A percentile compares a stretch with the other conserved stretches of the same genome.
Conservation (phyloP, 331 rosid genomes). For the Stylosanthes scabra region DNA sequence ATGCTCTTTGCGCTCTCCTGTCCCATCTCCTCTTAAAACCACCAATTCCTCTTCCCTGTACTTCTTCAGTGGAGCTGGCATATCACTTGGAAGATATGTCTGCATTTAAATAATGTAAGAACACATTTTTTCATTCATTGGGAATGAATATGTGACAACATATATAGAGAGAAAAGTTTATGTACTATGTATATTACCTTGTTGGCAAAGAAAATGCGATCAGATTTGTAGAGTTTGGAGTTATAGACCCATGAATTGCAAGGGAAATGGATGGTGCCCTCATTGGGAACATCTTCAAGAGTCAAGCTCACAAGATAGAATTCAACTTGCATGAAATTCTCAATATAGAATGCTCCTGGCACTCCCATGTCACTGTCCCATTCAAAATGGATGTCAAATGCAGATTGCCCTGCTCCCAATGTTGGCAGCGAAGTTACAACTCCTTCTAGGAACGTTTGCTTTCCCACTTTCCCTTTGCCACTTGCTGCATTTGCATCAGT, state of each 20-base stretch:
- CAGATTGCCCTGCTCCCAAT: constrained; percentile 31
- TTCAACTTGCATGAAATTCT: constrained; percentile 43
- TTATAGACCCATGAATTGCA: constrained; percentile 51
- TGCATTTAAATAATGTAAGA: neutral
- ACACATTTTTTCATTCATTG: neutral
- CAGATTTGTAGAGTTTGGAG: neutral
- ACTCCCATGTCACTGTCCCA: constrained; percentile 40
- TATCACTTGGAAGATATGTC: constrained; percentile 37
- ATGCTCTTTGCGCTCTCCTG: constrained; percentile 1
- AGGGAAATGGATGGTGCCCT: constrained; percentile 36
- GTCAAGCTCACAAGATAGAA: constrained; percentile 42
- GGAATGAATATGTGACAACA: no score
- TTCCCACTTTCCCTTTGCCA: constrained; percentile 48
- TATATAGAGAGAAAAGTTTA: no score
- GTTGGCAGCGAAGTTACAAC: constrained; percentile 31
- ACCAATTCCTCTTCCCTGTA: constrained; percentile 30
- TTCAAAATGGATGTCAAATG: constrained; percentile 38
- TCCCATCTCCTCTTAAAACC: constrained; percentile 31
- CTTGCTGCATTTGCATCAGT: neutral
- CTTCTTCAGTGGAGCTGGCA: constrained; percentile 17
- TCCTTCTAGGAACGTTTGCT: constrained; percentile 41
- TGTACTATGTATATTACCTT: constrained; percentile 16
- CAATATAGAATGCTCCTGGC: constrained; percentile 45
- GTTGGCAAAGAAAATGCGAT: constrained; percentile 44
- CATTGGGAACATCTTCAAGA: constrained; percentile 44